These are phyloP conservation scores for Microsporum audouinii DNA, from an alignment of 2,329 filamentous ascomycete genomes.

Conservation along the genomic window DNA sequence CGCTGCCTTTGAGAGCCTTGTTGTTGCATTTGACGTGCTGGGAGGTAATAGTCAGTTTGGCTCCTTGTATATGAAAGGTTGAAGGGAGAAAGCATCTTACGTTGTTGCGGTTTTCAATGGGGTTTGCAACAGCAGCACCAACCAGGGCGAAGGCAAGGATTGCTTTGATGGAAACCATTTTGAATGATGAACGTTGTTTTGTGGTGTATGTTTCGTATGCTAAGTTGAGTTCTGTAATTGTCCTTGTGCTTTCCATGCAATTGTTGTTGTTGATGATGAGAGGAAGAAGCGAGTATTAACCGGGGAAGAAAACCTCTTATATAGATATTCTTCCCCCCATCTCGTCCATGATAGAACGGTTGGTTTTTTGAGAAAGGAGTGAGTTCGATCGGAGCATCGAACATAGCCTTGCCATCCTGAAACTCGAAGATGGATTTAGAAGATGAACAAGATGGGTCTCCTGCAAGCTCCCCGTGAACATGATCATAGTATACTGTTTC, in stretches of 20 bases:
- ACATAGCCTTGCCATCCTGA: neutral
- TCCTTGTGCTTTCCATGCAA: neutral
- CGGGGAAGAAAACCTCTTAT: neutral
- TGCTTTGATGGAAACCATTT: conserved; percentile 3
- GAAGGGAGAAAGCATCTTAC: neutral
- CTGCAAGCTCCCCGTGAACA: neutral
- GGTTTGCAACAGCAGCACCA: neutral
- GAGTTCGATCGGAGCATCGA: neutral
- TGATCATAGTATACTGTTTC: neutral
- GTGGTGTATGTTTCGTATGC: neutral
- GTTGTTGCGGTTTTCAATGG: neutral
- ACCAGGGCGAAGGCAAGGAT: neutral
- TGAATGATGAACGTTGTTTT: neutral
- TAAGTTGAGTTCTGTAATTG: neutral
- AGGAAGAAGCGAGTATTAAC: neutral
- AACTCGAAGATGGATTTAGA: neutral
- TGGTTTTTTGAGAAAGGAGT: neutral
- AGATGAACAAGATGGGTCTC: neutral
- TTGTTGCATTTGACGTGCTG: neutral
- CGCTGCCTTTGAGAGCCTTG: neutral
- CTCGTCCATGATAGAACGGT: neutral
- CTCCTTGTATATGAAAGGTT: neutral
- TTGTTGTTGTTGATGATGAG: neutral
- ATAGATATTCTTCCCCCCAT: neutral
- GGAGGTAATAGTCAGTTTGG: neutral